Conservation (phyloP, 208 protist genomes). For the Trichomonas gallinae region DNA sequence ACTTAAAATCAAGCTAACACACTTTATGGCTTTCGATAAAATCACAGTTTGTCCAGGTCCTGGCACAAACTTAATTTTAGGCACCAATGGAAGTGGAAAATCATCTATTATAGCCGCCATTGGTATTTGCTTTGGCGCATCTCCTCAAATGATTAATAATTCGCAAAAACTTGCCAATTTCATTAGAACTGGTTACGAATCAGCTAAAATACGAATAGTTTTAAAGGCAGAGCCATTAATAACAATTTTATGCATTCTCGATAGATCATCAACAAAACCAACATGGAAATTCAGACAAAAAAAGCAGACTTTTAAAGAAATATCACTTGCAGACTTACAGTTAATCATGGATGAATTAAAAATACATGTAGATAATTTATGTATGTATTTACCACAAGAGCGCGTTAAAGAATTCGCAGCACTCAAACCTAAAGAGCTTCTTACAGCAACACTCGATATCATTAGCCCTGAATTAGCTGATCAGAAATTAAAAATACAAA, state of each 20-base stretch:
- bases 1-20: background rate
- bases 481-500: background rate
- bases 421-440: background rate
- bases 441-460: background rate
- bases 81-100: conserved; percentile 56
- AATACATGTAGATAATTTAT: conserved; percentile 36
- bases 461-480: background rate
- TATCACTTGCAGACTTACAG: background rate
- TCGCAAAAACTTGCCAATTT: background rate
- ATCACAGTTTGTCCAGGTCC: conserved; percentile 47
- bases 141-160: background rate
- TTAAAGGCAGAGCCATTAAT: background rate
- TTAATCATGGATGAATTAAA: background rate
- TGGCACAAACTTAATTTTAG: conserved; percentile 56
- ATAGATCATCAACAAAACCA: background rate
- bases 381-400: conserved; percentile 39
- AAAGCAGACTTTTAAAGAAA: background rate
- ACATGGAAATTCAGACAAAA: background rate
- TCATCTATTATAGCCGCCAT: conserved; percentile 54
- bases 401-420: conserved; percentile 21
- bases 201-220: background rate
- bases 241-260: background rate
- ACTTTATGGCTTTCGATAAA: conserved; percentile 51
- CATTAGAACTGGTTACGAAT: background rate
- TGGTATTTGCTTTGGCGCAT: conserved; percentile 51